phyloP scores from a whole-genome alignment of 2,329 filamentous ascomycete genomes.

The Gnomoniopsis sp. region DNA sequence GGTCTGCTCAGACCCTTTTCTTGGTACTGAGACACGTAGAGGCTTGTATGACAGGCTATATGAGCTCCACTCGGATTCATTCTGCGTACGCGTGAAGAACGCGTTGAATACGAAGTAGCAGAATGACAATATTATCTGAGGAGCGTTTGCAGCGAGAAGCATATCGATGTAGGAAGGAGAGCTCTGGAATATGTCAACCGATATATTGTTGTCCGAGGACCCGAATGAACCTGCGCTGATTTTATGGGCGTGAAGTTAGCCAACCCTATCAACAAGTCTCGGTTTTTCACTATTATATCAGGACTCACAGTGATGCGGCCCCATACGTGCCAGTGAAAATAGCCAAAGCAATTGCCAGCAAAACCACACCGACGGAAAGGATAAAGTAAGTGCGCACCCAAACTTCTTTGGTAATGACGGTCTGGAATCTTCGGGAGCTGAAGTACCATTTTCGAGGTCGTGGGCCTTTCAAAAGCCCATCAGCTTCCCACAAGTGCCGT shows the following conservation, averaged over 20 bases:
- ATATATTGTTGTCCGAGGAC: neutral
- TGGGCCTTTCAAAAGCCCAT: neutral
- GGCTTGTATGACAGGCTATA: constrained; percentile 28
- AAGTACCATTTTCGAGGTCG: neutral
- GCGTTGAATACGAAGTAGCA: constrained; percentile 38
- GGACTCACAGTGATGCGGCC: neutral
- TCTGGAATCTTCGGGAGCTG: neutral
- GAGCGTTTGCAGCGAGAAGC: constrained; percentile 30
- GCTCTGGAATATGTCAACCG: neutral
- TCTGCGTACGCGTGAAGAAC: constrained; percentile 39
- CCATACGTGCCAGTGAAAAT: neutral
- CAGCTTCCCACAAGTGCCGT: neutral
- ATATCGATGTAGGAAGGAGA: neutral
- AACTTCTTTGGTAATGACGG: neutral
- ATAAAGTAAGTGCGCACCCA: neutral
- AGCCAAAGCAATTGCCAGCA: neutral
- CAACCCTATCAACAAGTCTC: too few relatives aligned
- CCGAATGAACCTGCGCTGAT: neutral
- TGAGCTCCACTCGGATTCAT: constrained; percentile 38
- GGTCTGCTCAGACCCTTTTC: constrained; percentile 26
- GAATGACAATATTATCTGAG: constrained; percentile 38
- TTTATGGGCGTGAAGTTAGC: neutral
- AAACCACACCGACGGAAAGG: neutral
- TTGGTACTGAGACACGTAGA: constrained; percentile 33
- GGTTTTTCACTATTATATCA: too few relatives aligned